Percentiles rank a stretch among this genome's conserved stretches.
Evolutionary conservation across 331 rosid species (phyloP).

Genomic region (Erythrophleum ivorense): DNA sequence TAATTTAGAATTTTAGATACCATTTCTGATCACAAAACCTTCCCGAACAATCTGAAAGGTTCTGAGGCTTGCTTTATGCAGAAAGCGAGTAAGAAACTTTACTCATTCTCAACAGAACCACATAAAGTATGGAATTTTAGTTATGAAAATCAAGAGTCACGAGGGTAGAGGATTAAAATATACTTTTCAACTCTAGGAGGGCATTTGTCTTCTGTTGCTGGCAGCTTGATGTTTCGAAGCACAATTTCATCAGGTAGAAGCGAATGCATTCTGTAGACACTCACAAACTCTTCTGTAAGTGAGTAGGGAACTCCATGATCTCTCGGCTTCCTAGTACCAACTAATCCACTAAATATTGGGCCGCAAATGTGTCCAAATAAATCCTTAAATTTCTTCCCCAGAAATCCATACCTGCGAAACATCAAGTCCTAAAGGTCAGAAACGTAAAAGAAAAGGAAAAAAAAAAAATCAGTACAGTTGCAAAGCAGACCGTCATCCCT

Average conservation of each 20-base stretch:
- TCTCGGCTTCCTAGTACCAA: slow-evolving; percentile 66
- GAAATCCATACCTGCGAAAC: slow-evolving; percentile 66
- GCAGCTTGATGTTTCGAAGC: slow-evolving; percentile 56
- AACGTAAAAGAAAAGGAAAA: background rate
- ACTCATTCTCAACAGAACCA: background rate
- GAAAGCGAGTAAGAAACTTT: slow-evolving; percentile 4
- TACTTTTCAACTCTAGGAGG: slow-evolving; percentile 67
- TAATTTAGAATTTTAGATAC: background rate
- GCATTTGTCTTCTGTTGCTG: slow-evolving; percentile 43
- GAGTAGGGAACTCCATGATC: slow-evolving; percentile 88
- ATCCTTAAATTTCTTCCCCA: slow-evolving; percentile 78
- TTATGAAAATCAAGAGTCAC: background rate
- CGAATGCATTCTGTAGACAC: slow-evolving; percentile 83
- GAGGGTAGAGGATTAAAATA: background rate
- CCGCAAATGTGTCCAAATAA: slow-evolving; percentile 65
- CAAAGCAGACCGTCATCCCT: background rate
- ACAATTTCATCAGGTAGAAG: slow-evolving; percentile 69
- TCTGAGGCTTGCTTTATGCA: background rate
- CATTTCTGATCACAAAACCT: slow-evolving; percentile 24
- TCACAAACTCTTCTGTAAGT: slow-evolving; percentile 76
- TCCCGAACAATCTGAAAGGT: background rate
- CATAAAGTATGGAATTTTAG: background rate
- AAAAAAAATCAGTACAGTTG: background rate
- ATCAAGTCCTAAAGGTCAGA: background rate
- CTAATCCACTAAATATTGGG: slow-evolving; percentile 71